Conservation (phyloP, 768 basidiomycete genomes). For the Russula dissimulans region DNA sequence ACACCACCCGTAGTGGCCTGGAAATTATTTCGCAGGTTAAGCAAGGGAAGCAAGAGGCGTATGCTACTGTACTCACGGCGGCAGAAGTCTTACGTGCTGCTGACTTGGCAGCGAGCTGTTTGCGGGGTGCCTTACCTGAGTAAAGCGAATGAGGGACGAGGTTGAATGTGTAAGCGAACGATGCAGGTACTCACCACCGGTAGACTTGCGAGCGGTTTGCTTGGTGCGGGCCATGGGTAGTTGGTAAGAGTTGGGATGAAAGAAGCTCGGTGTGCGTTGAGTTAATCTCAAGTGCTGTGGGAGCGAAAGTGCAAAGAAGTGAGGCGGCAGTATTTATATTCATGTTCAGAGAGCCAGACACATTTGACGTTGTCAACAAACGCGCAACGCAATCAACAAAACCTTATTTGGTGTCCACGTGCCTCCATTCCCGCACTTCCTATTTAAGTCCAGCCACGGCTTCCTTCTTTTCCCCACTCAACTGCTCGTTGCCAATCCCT, state of each 20-base stretch:
- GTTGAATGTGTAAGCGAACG: background rate
- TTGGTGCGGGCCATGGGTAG: slow-evolving; percentile 60
- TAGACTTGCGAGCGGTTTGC: slow-evolving; percentile 71
- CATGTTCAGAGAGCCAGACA: background rate
- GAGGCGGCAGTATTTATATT: slow-evolving; percentile 4
- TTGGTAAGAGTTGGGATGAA: background rate
- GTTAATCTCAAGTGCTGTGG: background rate
- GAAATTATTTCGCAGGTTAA: background rate
- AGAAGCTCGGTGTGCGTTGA: background rate
- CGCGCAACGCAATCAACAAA: slow-evolving; percentile 23
- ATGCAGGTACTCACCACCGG: slow-evolving; percentile 44
- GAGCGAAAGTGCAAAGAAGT: background rate
- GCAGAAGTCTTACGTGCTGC: slow-evolving; percentile 52
- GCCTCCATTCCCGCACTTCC: slow-evolving; percentile 7
- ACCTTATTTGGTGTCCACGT: slow-evolving; percentile 17
- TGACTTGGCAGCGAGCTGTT: slow-evolving; percentile 62
- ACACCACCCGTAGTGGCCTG: slow-evolving; percentile 49
- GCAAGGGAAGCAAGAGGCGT: too few species aligned
- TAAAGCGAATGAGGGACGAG: background rate
- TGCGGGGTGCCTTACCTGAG: slow-evolving; percentile 54
- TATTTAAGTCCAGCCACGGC: slow-evolving; percentile 21
- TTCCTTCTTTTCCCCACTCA: background rate
- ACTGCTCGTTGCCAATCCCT: slow-evolving; percentile 3
- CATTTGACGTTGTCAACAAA: slow-evolving; percentile 8
- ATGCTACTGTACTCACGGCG: slow-evolving; percentile 17